Percentiles rank a stretch among this genome's conserved stretches.
Evolutionary conservation across 2,329 filamentous ascomycete species (phyloP).

Genomic region (Ceratocystis diversiconidia): DNA sequence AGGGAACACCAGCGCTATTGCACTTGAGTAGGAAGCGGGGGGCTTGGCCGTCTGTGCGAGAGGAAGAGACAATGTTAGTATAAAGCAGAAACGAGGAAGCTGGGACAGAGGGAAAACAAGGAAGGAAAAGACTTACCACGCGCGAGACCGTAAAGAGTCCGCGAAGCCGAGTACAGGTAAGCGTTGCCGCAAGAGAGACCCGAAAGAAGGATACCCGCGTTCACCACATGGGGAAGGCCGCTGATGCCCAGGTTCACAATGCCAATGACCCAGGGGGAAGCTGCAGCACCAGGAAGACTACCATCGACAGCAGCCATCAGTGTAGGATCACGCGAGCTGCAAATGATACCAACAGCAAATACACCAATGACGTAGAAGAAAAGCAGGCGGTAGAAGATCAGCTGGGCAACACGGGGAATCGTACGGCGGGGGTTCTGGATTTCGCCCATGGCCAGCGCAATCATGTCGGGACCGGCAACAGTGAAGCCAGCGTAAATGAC

Average conservation of each 20-base stretch:
- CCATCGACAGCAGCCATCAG: constrained; percentile 35
- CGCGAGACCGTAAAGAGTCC: constrained; percentile 38
- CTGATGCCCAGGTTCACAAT: constrained; percentile 45
- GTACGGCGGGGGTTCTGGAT: constrained; percentile 49
- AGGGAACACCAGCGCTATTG: constrained; percentile 46
- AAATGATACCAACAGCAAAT: constrained; percentile 40
- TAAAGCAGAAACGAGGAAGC: neutral
- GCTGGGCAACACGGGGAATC: constrained; percentile 56
- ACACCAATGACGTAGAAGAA: constrained; percentile 57
- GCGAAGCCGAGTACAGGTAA: constrained; percentile 38
- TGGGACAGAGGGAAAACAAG: neutral
- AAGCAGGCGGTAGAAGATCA: constrained; percentile 58
- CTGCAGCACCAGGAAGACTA: constrained; percentile 36
- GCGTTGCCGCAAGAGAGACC: constrained; percentile 36
- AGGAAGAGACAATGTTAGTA: constrained; percentile 19
- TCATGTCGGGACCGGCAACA: constrained; percentile 53
- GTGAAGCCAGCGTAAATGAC: constrained; percentile 57
- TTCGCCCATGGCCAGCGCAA: constrained; percentile 42
- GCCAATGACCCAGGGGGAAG: constrained; percentile 45
- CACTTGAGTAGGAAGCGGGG: constrained; percentile 41
- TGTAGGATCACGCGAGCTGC: constrained; percentile 38
- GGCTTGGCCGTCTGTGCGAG: constrained; percentile 31
- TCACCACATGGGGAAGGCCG: constrained; percentile 46
- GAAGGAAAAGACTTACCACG: constrained; percentile 20
- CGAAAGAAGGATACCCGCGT: constrained; percentile 30